phyloP scores from a whole-genome alignment of 23 red algal species.

The Gracilaria domingensis region DNA sequence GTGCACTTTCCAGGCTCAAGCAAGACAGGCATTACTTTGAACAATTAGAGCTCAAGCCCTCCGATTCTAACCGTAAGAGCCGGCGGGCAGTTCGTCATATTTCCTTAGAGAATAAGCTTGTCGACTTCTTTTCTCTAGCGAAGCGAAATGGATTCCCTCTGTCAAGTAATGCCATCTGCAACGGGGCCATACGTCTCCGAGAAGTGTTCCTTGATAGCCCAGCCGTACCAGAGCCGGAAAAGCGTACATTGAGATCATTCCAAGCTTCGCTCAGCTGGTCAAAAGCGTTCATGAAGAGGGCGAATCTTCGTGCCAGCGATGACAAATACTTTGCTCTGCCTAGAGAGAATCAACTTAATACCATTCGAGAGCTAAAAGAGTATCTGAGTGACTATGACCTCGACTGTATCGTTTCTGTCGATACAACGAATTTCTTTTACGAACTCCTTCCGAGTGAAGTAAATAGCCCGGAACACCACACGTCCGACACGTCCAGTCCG shows the following conservation, averaged over 20 bases:
- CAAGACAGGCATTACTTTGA: slow-evolving; percentile 52
- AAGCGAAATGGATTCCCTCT: slow-evolving; percentile 46
- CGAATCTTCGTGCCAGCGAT: slow-evolving; percentile 3
- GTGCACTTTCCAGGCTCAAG: slow-evolving; percentile 53
- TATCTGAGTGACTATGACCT: slow-evolving; percentile 48
- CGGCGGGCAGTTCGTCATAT: slow-evolving; percentile 27
- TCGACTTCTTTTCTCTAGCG: slow-evolving; percentile 31
- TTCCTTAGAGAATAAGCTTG: slow-evolving; percentile 47
- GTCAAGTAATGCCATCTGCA: slow-evolving; percentile 20
- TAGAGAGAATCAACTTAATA: slow-evolving; percentile 6
- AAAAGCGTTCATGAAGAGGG: slow-evolving; percentile 43
- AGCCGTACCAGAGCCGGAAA: slow-evolving; percentile 27
- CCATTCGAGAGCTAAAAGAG: slow-evolving; percentile 34
- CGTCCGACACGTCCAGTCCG: not conserved
- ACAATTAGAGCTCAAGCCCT: slow-evolving; percentile 19
- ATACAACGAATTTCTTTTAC: slow-evolving; percentile 47
- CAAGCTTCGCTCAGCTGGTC: slow-evolving; percentile 55
- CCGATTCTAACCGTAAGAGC: slow-evolving; percentile 44
- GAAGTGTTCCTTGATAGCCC: slow-evolving; percentile 12
- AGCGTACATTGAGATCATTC: slow-evolving; percentile 16
- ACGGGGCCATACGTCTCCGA: slow-evolving; percentile 26
- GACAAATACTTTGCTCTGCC: not conserved
- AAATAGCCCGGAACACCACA: not conserved
- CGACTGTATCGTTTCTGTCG: slow-evolving; percentile 58
- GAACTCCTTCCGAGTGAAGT: slow-evolving; percentile 38